phyloP scores from a whole-genome alignment of 2,329 filamentous ascomycete species.

The Trichophyton schoenleinii region DNA sequence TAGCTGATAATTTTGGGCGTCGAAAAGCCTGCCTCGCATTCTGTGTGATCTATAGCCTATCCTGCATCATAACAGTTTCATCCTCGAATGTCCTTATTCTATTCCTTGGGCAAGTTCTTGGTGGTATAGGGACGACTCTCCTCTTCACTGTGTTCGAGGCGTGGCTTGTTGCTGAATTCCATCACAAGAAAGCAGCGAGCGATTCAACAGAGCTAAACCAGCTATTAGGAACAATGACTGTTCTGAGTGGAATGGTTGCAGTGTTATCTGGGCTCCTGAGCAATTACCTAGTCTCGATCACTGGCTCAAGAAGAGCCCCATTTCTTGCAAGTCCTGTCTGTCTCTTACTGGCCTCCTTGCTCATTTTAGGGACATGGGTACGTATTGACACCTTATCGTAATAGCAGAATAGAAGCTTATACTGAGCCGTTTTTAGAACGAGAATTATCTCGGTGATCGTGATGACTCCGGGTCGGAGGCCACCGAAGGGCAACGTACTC shows the following conservation, averaged over 20 bases:
- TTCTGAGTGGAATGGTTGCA: slow-evolving; percentile 44
- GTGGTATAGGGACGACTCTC: slow-evolving; percentile 44
- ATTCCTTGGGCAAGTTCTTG: slow-evolving; percentile 42
- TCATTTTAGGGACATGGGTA: slow-evolving; percentile 12
- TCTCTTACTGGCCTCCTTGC: slow-evolving; percentile 9
- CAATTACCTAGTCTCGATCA: slow-evolving; percentile 38
- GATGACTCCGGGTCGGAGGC: neutral
- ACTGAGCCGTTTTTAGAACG: neutral
- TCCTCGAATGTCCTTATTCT: slow-evolving; percentile 34
- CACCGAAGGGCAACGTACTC: neutral
- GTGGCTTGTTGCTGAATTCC: slow-evolving; percentile 50
- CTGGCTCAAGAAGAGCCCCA: slow-evolving; percentile 41
- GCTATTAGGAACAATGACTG: slow-evolving; percentile 43
- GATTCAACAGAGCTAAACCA: slow-evolving; percentile 35
- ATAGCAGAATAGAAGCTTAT: neutral
- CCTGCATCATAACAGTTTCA: slow-evolving; percentile 19
- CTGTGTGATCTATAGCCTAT: slow-evolving; percentile 10
- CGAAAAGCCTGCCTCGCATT: slow-evolving; percentile 9
- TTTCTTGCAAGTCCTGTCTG: slow-evolving; percentile 36
- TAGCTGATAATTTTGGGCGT: slow-evolving; percentile 10
- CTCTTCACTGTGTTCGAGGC: slow-evolving; percentile 49
- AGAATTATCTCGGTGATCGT: neutral
- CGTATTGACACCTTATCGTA: neutral
- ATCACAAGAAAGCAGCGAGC: slow-evolving; percentile 35
- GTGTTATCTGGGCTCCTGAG: slow-evolving; percentile 43